Base-by-base conservation (phyloP, 352 stramenopile genomes). In the Blastocystis sp. region DNA sequence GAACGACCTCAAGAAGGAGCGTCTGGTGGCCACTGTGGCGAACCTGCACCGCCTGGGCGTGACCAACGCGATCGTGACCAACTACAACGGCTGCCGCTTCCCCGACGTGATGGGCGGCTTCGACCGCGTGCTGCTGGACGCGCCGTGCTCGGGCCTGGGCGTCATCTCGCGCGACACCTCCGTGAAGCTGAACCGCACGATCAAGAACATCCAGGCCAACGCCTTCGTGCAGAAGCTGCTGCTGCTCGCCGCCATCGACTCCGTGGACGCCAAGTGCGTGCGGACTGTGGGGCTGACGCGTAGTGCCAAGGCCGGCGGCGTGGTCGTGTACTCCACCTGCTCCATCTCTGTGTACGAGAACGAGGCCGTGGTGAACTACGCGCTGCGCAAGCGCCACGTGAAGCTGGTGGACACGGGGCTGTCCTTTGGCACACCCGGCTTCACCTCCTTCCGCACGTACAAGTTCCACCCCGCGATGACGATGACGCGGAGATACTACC, bases 271-370 rank as follows among this genome's bases (percentile, higher is more conserved):
- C 76, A 97, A 97, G 91, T 97, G 93, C 7, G 7, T 6, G 40
- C 40, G 7, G 28, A 17, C 40, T 7, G 7, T 45, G 7, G 6
- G 6, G 48, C 14, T 57, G 28, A 45, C 40, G 7, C 14, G 40
- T 69, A 69, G 62, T 14, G 28, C 78, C 74, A 97, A 97, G 87
- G 98, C 95, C 14, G 97, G 96, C 45, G 97, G 96, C 81, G 94
- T 98, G 89, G 94, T 99, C 80, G 95, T 99, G 4, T 99, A 99
- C 92, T 98, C 95, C 66, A 99, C 97, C 62, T 99, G 97, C 90
- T 94, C 91, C 68, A 91, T 97, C 40, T 92, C 91, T 52, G 91
- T 95, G 34, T 79, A 68, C 70, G 93, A 96, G 89, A 95, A 95
- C 91, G 96, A 98, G 91, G 93, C 95, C 57, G 97, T 99, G 24